Evolutionary conservation across 2,329 filamentous ascomycete genomes (phyloP).

Genomic region (Sordariomycetes sp.): DNA sequence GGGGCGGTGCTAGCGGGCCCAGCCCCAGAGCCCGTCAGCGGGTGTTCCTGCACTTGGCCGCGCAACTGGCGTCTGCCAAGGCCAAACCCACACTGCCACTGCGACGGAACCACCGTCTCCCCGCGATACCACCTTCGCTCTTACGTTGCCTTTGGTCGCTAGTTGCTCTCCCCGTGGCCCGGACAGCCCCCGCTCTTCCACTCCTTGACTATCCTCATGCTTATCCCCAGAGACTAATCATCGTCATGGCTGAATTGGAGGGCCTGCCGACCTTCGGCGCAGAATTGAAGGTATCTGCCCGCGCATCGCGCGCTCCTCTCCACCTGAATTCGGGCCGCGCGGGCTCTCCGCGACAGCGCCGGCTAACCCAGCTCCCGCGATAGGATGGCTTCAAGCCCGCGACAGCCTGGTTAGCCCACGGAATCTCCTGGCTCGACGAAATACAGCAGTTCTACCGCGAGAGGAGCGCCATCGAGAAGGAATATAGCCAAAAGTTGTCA

Average conservation of each 20-base stretch:
- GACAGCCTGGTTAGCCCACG: conserved; percentile 79
- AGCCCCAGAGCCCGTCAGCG: background rate
- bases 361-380: conserved; percentile 6
- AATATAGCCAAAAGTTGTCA: conserved; percentile 82
- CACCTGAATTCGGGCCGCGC: background rate
- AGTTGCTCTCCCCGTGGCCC: background rate
- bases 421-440: conserved; percentile 91
- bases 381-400: conserved; percentile 95
- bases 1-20: background rate
- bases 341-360: background rate
- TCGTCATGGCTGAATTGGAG: conserved; percentile 68
- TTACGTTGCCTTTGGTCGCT: background rate
- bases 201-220: conserved; percentile 2
- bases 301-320: conserved; percentile 6
- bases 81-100: background rate
- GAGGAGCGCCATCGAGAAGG: conserved; percentile 86
- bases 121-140: background rate
- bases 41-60: background rate
- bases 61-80: background rate
- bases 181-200: background rate
- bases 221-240: conserved; percentile 1
- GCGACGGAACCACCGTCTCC: background rate
- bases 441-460: conserved; percentile 97
- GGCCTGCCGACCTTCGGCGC: conserved; percentile 77
- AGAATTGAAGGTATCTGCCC: conserved; percentile 65